Evolutionary conservation across 2,329 filamentous ascomycete species (phyloP).

Genomic region (Cercospora zeina): DNA sequence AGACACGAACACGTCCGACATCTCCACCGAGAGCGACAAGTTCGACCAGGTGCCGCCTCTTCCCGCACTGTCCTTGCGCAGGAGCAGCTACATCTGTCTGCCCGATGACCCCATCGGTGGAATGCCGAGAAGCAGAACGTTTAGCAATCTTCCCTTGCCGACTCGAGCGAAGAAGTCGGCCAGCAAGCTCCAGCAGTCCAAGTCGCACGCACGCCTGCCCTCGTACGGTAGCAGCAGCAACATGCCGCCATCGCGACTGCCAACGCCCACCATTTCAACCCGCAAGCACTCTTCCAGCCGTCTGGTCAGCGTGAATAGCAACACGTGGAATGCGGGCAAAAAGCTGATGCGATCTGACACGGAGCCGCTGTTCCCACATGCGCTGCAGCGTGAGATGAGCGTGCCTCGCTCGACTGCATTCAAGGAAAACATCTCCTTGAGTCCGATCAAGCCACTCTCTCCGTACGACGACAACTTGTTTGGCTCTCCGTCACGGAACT

Average conservation of each 20-base stretch:
- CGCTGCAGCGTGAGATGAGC: constrained; percentile 21
- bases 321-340: constrained; percentile 21
- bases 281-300: constrained; percentile 34
- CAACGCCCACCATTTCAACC: constrained; percentile 31
- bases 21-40: constrained; percentile 16
- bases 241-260: constrained; percentile 29
- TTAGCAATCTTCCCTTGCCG: constrained; percentile 41
- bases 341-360: constrained; percentile 39
- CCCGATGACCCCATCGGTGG: constrained; percentile 39
- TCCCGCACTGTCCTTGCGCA: constrained; percentile 22
- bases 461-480: constrained; percentile 29
- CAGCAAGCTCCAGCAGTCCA: constrained; percentile 29
- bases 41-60: constrained; percentile 21
- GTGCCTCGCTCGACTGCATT: constrained; percentile 33
- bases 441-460: constrained; percentile 32
- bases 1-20: constrained; percentile 16
- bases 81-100: constrained; percentile 40
- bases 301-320: constrained; percentile 22
- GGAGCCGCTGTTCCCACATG: constrained; percentile 36
- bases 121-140: constrained; percentile 41
- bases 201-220: constrained; percentile 35
- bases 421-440: constrained; percentile 41
- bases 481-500: constrained; percentile 24
- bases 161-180: constrained; percentile 30
- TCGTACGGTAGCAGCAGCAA: constrained; percentile 26